Base-by-base conservation (phyloP, 2,329 filamentous ascomycete species). In the Fusarium palustre region DNA sequence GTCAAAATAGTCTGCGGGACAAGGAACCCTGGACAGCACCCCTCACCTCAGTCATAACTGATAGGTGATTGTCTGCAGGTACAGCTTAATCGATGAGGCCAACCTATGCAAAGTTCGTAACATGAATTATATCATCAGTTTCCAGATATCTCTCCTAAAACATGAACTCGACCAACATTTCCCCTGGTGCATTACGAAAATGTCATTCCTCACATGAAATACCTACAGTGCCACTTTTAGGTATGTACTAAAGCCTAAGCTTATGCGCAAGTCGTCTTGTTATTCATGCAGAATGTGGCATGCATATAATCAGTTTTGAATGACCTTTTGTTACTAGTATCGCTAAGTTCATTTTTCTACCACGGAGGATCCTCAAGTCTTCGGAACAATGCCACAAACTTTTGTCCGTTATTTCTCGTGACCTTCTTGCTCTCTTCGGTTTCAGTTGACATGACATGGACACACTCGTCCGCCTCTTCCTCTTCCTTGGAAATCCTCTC, bases 351-450 rank as follows among this genome's bases (percentile, higher is more conserved):
- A 38, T 22, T 28, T n/a, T 36, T 9, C 68, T 83, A 88, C 93
- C 93, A 97, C 20, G 87, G 85, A 10, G 93, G 94, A 82, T 97
- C 91, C 76, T 92, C 90, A 66, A 91, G 81, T 67, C 96, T 89
- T 76, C 91, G 87, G 79, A 96, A 99, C 50, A 97, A 88, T 41
- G 94, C 95, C 48, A 98, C 91, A 81, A 92, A 97, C 81, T 98
- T 99, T 76, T 89, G 88, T 0, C 96, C 96, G 42, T 92, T 89
- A 81, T 98, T 97, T 77, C 96, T 88, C 73, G 90, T 88, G 16
- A 99, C 96, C 83, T 99, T 99, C 84, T 97, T 97, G 34, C 94
- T 93, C 82, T 99, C 97, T 79, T 99, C 96, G 5, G 97, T 99
- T 81, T 96, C 94, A 36, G 86, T 87, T 75, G 82, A 86, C 92